Percentiles rank a stretch among this genome's conserved stretches.
Conservation (phyloP, 441 rosid species). For the Macaranga tanarius region DNA sequence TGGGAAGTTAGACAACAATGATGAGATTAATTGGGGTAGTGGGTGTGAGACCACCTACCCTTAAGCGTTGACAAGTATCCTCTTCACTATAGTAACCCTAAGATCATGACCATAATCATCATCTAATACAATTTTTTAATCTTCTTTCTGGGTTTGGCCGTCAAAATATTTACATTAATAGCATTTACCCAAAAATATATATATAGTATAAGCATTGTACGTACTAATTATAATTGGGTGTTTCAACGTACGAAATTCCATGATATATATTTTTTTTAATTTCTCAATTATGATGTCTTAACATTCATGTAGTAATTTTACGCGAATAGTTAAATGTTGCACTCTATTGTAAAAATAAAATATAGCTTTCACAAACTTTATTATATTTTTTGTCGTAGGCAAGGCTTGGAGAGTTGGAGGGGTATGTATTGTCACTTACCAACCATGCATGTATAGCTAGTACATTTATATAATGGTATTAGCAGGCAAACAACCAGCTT, state of each 20-base stretch:
- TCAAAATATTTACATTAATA: neutral
- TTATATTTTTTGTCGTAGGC: neutral
- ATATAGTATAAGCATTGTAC: too few relatives aligned
- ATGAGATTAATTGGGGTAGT: conserved; percentile 21
- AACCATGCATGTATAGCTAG: conserved; percentile 29
- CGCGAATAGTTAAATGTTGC: too few relatives aligned
- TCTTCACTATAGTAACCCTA: conserved; percentile 5
- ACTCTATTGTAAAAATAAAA: neutral
- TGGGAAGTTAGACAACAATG: conserved; percentile 35
- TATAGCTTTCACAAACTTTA: conserved; percentile 15
- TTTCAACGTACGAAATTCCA: too few relatives aligned
- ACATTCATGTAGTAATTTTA: too few relatives aligned
- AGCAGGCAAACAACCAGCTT: neutral
- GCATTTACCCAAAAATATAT: too few relatives aligned
- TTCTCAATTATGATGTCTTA: too few relatives aligned
- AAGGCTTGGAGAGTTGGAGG: neutral
- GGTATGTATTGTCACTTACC: conserved; percentile 29
- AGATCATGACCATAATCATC: neutral
- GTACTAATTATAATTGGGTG: too few relatives aligned
- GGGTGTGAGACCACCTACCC: conserved; percentile 17
- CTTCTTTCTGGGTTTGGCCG: conserved; percentile 5
- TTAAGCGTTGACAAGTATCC: conserved; percentile 21
- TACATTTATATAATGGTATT: neutral
- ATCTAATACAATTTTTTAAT: neutral
- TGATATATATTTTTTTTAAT: too few relatives aligned